Base-by-base conservation (phyloP, 495 filamentous ascomycete species). In the Evernia prunastri region DNA sequence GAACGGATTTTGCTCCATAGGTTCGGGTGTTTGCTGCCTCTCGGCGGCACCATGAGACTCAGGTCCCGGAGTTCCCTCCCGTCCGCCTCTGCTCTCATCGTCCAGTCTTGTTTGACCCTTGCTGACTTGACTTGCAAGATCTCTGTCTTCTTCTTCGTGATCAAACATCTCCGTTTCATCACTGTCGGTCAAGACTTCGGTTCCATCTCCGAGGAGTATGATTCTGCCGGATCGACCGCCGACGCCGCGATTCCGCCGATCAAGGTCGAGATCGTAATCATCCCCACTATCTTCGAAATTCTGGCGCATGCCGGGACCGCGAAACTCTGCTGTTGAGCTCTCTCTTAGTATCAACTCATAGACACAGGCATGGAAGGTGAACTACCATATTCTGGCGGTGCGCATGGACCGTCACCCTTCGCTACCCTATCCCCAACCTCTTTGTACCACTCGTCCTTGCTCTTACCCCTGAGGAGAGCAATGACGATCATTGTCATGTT, bases 301-400 rank as follows among this genome's bases (percentile, higher is more conserved):
- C 73, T 95, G 90, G 76, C 92, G 91, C 47, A 88, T 85, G 59
- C 90, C 89, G 58, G 93, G 93, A 68, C 92, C 93, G 63, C 94
- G 89, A 83, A 96, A 96, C 80, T 97, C 92, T 77, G 94, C 94
- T 98, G 77, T 71, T 75, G 74, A 61, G 13, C 29, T 76, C 75
- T 72, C 68, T 73, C 74, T 64, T 68, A 72, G 72, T 70, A 70
- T 74, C 70, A 72, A 66, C 43, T 27, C 49, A 51, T 59, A 20
- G 43, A 66, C 23, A 61, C 51, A 59, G 56, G 57, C 66, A 65
- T 72, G 66, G 79, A 76, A 72, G 78, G 73, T 79, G 77, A 82
- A 91, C 89, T 96, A 89, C 94, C 94, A 81, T 97, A 98, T 88
- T 98, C 94, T 70, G 93, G 94, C 78, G 94, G 94, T 76, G 94